Evolutionary conservation across 1,139 yeast genomes (phyloP), one percentile per base, ranked within the genome.

Genomic region (Candida smagusa): DNA sequence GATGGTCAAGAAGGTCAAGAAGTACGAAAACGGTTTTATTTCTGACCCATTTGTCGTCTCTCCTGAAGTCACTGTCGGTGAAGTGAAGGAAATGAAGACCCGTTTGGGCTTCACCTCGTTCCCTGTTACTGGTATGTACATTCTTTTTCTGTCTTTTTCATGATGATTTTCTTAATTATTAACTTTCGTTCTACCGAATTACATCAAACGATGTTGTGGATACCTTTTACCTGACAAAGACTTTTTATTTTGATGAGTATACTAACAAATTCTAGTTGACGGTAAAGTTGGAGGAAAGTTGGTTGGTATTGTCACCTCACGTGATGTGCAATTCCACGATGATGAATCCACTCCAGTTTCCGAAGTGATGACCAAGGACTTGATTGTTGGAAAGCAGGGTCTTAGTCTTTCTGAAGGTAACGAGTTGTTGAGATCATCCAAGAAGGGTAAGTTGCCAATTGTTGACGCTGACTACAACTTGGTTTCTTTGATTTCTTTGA

Each of bases 101-200:
- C 55, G 69, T 47, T 79, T 83, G 46, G 99, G 99, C 40, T 94
- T 92, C 67, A 89, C 97, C 52, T 94, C 97, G 39, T 92, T 89
- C 84, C 98, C 98, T 53, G 96, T 92, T 61, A 94, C 98, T 68
- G 97, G 97, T 92, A 87, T 75, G 98, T 89, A 46, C 29, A 35
- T 23, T 37, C 41, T 33, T 37, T 37, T 37, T 41, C 31, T 34
- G 21, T 13, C 30, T 31, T 36, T 45, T 42, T 37, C 47, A 63
- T 83, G 95, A 86, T 85, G 95, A 80, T 72, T 65, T 61, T 54
- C 52, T 56, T 54, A 53, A 50, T 61, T 63, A 63, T 73, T 87
- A 89, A 92, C 97, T 92, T 92, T 92, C 98, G 97, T 92, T 92
- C 98, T 92, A 84, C 98, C 96, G 97, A 84, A 58, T 66, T 63